Evolutionary conservation across 2,329 filamentous ascomycete species (phyloP), one percentile per base, ranked within the genome.

Genomic region (Rutstroemia sp.): DNA sequence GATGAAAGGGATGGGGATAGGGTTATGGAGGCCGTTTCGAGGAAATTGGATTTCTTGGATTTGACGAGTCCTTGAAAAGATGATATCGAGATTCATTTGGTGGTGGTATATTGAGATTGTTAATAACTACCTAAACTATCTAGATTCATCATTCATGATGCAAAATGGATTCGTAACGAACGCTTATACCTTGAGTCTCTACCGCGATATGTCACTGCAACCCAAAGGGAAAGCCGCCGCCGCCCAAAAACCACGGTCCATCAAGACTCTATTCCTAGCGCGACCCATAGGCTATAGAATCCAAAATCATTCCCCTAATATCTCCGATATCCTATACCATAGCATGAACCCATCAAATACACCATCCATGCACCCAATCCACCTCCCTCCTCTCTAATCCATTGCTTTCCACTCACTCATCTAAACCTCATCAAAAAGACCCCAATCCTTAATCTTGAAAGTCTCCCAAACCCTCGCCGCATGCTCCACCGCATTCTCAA

Each of bases 381-480:
- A 7, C 39, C 14, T 17, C 46, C 14, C 25, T 7, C 27, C 19
- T 25, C 6, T 27, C 9, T 23, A 30, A 7, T 27, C 6, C n/a
- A 21, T 30, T 9, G 7, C 30, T 5, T 12, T 34, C 4, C 30
- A 34, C 9, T 9, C 10, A 34, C 30, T 12, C 30, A 44, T 17
- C 58, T 62, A 70, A 59, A 68, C 64, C 60, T 68, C 68, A 56
- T 68, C 63, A 50, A 70, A 96, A 41, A 96, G 73, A 0, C 76
- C 78, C 87, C 88, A 95, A 68, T 96, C 87, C 72, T 84, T 84
- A 57, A 96, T 79, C 67, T 87, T 82, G 65, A 96, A 86, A 0
- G 78, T 86, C 68, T 82, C 78, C 77, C 89, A 82, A 62, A 95
- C 83, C 65, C 73, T 76, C 17, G 81, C 77, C 3, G 82, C 82